A percentile compares a stretch with the other conserved stretches of the same genome.
phyloP scores from a whole-genome alignment of 2,329 filamentous ascomycete genomes.

The Clonostachys sp. region DNA sequence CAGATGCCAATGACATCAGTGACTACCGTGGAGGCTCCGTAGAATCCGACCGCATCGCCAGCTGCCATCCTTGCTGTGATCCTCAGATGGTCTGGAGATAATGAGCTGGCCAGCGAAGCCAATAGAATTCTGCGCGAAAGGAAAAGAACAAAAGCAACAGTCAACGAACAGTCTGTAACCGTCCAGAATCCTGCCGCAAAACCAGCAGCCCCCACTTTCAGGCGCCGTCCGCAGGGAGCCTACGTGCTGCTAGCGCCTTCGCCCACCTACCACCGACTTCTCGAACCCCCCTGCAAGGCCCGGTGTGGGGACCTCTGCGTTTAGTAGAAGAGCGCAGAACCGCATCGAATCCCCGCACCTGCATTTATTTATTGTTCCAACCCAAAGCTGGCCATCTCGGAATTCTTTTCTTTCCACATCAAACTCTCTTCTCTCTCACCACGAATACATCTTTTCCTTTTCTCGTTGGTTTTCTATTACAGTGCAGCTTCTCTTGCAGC shows the following conservation, averaged over 20 bases:
- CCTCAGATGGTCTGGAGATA: too few species aligned
- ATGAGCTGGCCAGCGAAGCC: too few species aligned
- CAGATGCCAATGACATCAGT: too few species aligned
- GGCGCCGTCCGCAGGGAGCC: too few species aligned
- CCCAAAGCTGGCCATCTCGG: background rate
- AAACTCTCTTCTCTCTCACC: background rate
- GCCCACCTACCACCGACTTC: slow-evolving; percentile 25
- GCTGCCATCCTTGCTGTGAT: too few species aligned
- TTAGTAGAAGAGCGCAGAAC: slow-evolving; percentile 31
- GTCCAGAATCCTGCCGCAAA: too few species aligned
- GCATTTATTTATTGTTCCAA: slow-evolving; percentile 3
- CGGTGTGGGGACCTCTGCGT: slow-evolving; percentile 26
- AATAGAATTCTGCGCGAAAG: too few species aligned
- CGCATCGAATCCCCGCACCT: slow-evolving; percentile 32
- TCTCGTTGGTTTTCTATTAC: slow-evolving; percentile 9
- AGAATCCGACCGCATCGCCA: too few species aligned
- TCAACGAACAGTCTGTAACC: too few species aligned
- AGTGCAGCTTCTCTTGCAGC: slow-evolving; percentile 2
- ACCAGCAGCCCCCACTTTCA: too few species aligned
- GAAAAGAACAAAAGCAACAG: too few species aligned
- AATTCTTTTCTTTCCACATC: slow-evolving; percentile 13
- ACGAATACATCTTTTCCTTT: slow-evolving; percentile 5
- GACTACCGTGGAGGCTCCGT: too few species aligned
- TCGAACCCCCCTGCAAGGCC: slow-evolving; percentile 22
- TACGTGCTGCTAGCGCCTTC: slow-evolving; percentile 1